phyloP scores from a whole-genome alignment of 495 filamentous ascomycete species.

The Xylaria cubensis region DNA sequence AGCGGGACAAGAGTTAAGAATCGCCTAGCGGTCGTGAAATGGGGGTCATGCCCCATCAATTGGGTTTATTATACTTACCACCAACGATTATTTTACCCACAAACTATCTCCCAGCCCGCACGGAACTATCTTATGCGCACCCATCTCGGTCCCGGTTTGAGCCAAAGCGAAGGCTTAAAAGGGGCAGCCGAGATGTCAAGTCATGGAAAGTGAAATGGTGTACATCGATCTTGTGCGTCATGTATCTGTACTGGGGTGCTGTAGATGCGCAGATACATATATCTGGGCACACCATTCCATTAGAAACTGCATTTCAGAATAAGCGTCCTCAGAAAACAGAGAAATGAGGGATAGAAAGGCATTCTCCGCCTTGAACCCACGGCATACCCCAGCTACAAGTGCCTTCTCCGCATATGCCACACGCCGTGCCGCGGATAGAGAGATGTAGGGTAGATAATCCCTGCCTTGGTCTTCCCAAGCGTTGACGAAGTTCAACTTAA shows the following conservation, averaged over 20 bases:
- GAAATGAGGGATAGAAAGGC: neutral
- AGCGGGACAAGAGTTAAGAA: neutral
- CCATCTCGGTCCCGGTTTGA: neutral
- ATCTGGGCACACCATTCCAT: neutral
- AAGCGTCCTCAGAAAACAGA: slow-evolving; percentile 2
- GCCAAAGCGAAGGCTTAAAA: neutral
- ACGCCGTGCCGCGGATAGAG: neutral
- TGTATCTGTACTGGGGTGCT: no score
- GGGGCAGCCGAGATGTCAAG: neutral
- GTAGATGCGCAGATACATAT: slow-evolving; percentile 7
- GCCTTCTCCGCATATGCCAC: slow-evolving; percentile 8
- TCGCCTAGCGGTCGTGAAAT: neutral
- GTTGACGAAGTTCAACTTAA: neutral
- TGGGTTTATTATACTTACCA: neutral
- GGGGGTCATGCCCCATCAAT: neutral
- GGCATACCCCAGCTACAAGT: neutral
- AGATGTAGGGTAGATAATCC: neutral
- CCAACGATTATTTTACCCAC: neutral
- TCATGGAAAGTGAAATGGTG: neutral
- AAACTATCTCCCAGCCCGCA: neutral
- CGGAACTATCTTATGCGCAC: neutral
- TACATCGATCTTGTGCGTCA: neutral
- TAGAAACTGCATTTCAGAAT: neutral
- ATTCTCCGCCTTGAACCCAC: neutral
- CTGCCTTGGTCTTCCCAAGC: neutral